phyloP scores from a whole-genome alignment of 2,329 filamentous ascomycete species.

The Mycosphaerella arachidis region DNA sequence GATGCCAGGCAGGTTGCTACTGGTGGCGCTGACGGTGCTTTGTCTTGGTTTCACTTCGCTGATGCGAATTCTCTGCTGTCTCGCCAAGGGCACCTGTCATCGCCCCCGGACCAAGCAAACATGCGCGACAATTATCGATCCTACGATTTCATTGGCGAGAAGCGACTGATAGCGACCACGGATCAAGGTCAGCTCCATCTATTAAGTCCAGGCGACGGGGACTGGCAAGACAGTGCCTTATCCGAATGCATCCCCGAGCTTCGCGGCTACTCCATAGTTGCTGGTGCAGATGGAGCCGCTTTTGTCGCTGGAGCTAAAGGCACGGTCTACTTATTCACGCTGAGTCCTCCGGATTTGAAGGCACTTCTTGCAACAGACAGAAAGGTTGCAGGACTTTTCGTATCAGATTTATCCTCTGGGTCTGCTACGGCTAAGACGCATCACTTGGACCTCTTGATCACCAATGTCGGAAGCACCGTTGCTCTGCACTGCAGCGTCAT shows the following conservation, averaged over 20 bases:
- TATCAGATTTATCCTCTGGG: conserved; percentile 4
- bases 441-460: conserved; percentile 34
- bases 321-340: conserved; percentile 37
- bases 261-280: conserved; percentile 46
- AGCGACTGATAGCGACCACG: conserved; percentile 55
- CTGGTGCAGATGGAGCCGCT: conserved; percentile 36
- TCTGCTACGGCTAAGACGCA: neutral
- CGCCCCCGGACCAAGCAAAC: neutral
- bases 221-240: neutral
- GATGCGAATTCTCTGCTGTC: neutral
- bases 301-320: conserved; percentile 48
- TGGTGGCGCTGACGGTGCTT: conserved; percentile 77
- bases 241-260: conserved; percentile 31
- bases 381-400: conserved; percentile 42
- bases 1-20: conserved; percentile 47
- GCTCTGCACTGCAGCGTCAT: conserved; percentile 21
- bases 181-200: conserved; percentile 55
- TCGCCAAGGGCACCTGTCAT: neutral
- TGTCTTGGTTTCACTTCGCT: conserved; percentile 33
- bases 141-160: conserved; percentile 58
- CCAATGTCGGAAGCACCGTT: conserved; percentile 34
- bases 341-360: conserved; percentile 15
- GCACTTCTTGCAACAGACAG: conserved; percentile 29
- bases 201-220: neutral
- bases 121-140: conserved; percentile 51